A percentile compares a stretch with the other conserved stretches of the same genome.
Evolutionary conservation across 129 eudicot species (phyloP).

Genomic region (Chrysanthemum makinoi): DNA sequence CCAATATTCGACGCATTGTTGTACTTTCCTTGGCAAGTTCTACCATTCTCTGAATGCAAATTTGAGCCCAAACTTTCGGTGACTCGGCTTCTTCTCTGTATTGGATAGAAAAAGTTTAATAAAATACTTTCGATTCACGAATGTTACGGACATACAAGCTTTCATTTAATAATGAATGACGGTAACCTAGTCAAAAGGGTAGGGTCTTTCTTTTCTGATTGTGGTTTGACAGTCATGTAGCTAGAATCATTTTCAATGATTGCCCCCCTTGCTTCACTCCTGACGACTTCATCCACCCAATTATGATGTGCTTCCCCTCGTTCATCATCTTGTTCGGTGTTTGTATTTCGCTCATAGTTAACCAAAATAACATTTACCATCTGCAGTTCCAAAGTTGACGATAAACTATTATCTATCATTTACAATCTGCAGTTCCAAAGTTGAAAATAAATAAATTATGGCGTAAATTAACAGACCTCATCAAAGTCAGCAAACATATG

Average conservation of each 20-base stretch:
- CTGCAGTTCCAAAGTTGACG: slow-evolving; percentile 31
- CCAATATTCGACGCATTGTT: slow-evolving; percentile 78
- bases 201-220: slow-evolving; percentile 76
- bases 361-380: slow-evolving; percentile 68
- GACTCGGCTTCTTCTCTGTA: slow-evolving; percentile 78
- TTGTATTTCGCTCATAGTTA: slow-evolving; percentile 52
- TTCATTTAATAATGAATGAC: no score
- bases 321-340: slow-evolving; percentile 50
- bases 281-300: slow-evolving; percentile 95
- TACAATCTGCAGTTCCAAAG: slow-evolving; percentile 51
- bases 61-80: slow-evolving; percentile 95
- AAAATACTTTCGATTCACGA: slow-evolving; percentile 1
- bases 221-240: slow-evolving; percentile 43
- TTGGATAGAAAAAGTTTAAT: slow-evolving; percentile 9
- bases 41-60: slow-evolving; percentile 83
- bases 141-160: background rate
- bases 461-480: slow-evolving; percentile 50
- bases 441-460: background rate
- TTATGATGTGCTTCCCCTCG: slow-evolving; percentile 77
- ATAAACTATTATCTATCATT: background rate
- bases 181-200: slow-evolving; percentile 71
- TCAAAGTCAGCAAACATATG: slow-evolving; percentile 70
- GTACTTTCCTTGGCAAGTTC: slow-evolving; percentile 90
- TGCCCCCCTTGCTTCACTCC: slow-evolving; percentile 69
- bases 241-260: slow-evolving; percentile 48